A percentile compares a stretch with the other conserved stretches of the same genome.
Conservation (phyloP, 2,329 filamentous ascomycete species). For the Cercospora citrullina region DNA sequence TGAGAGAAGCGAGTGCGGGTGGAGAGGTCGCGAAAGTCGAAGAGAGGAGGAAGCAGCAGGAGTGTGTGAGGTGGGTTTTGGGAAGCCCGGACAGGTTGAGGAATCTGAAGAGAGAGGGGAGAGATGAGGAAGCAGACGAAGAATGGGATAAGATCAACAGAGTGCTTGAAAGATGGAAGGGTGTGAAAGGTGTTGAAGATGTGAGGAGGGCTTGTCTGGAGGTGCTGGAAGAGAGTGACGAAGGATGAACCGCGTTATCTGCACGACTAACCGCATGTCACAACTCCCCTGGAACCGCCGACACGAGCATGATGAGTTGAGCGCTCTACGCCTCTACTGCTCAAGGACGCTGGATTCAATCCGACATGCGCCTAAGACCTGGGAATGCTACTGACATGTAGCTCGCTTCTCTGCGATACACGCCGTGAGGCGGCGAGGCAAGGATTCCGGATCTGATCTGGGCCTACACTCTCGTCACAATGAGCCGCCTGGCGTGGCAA, state of each 20-base stretch:
- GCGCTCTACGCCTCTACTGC: background rate
- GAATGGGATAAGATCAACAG: constrained; percentile 49
- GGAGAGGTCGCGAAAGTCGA: constrained; percentile 36
- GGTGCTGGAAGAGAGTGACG: constrained; percentile 16
- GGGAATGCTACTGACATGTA: too few relatives aligned
- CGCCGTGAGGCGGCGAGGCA: background rate
- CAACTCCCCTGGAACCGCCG: background rate
- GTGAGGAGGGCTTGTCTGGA: constrained; percentile 42
- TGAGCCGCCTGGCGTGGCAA: background rate
- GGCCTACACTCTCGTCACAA: background rate
- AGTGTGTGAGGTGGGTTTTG: constrained; percentile 64
- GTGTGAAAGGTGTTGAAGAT: constrained; percentile 46
- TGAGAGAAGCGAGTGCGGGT: constrained; percentile 35
- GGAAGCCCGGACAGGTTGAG: constrained; percentile 61
- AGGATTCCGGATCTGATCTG: background rate
- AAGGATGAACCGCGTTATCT: constrained; percentile 2
- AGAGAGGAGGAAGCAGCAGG: constrained; percentile 47
- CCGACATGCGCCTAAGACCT: background rate
- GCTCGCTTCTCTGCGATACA: background rate
- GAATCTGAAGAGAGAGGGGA: constrained; percentile 59
- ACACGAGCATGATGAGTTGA: background rate
- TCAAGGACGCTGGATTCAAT: background rate
- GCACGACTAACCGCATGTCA: background rate
- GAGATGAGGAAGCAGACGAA: constrained; percentile 58
- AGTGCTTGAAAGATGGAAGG: constrained; percentile 47